Conservation (phyloP, 768 basidiomycete species). For the Saitozyma sp. region DNA sequence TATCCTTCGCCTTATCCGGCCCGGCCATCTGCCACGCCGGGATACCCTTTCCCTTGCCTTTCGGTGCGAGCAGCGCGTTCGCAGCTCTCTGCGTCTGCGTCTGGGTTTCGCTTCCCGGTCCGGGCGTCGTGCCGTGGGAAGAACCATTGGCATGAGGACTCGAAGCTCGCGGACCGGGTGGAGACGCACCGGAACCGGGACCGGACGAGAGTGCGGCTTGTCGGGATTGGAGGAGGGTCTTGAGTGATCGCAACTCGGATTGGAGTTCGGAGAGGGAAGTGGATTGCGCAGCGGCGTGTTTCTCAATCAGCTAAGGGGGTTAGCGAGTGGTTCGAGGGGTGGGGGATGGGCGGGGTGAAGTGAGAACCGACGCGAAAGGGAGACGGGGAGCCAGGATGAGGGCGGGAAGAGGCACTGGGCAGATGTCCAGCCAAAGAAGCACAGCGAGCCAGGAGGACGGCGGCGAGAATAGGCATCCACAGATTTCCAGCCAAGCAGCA, state of each 20-base stretch:
- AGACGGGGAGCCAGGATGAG: not conserved
- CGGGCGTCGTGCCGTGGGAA: not conserved
- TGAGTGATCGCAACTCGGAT: conserved; percentile 90
- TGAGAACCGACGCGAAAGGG: conserved; percentile 1
- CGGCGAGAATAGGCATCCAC: too few species aligned
- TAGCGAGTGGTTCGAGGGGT: not conserved
- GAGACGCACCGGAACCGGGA: not conserved
- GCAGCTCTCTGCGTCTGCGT: conserved; percentile 39
- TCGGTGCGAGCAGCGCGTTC: conserved; percentile 42
- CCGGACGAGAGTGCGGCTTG: conserved; percentile 19
- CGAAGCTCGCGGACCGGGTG: too few species aligned
- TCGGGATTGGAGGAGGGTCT: conserved; percentile 78
- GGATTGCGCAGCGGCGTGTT: conserved; percentile 80
- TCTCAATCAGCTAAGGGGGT: conserved; percentile 79
- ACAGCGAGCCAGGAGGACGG: too few species aligned
- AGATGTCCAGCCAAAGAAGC: too few species aligned
- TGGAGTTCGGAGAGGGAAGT: conserved; percentile 83
- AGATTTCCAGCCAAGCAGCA: too few species aligned
- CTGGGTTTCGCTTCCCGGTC: conserved; percentile 5
- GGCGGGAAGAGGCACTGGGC: not conserved
- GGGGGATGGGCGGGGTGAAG: not conserved
- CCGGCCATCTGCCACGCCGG: conserved; percentile 80
- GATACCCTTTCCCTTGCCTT: conserved; percentile 56
- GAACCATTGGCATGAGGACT: not conserved
- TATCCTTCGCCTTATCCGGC: conserved; percentile 3